These are phyloP conservation scores for Cicer bijugum DNA, from an alignment of 306 rosid species.

Conservation along the genomic window DNA sequence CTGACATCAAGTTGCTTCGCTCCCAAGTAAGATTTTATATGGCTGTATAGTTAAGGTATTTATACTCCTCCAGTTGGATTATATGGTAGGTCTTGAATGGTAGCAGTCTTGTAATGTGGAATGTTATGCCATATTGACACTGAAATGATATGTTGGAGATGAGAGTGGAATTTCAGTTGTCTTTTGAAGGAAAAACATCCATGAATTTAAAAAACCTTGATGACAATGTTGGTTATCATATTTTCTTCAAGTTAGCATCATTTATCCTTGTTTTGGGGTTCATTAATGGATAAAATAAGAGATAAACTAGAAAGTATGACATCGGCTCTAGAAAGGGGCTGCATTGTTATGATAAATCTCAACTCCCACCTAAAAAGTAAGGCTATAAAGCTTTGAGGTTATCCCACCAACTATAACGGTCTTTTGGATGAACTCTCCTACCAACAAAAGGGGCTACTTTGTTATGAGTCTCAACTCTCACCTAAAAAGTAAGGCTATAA, in stretches of 20 bases:
- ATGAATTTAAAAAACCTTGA: conserved; percentile 6
- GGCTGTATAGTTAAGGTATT: conserved; percentile 35
- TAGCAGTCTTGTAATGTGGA: conserved; percentile 17
- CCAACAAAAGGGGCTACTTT: not conserved
- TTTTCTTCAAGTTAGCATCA: conserved; percentile 18
- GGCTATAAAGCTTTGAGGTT: not conserved
- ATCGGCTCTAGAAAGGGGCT: not conserved
- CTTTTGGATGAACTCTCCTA: no score
- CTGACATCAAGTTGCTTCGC: conserved; percentile 76
- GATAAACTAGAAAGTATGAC: conserved; percentile 18
- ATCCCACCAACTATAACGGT: no score
- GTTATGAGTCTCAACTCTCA: not conserved
- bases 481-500: not conserved
- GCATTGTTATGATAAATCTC: not conserved
- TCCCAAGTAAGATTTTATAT: conserved; percentile 63
- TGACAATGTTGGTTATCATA: not conserved
- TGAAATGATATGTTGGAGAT: conserved; percentile 27
- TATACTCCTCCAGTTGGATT: conserved; percentile 27
- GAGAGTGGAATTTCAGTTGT: conserved; percentile 15
- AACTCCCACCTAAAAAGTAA: not conserved
- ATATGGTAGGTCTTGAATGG: conserved; percentile 24
- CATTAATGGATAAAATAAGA: conserved; percentile 40
- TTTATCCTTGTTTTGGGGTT: conserved; percentile 21
- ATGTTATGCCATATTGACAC: conserved; percentile 31
- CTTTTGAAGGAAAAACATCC: conserved; percentile 17